Base-by-base conservation (phyloP, 2,329 filamentous ascomycete genomes). In the Talaromyces sp. region DNA sequence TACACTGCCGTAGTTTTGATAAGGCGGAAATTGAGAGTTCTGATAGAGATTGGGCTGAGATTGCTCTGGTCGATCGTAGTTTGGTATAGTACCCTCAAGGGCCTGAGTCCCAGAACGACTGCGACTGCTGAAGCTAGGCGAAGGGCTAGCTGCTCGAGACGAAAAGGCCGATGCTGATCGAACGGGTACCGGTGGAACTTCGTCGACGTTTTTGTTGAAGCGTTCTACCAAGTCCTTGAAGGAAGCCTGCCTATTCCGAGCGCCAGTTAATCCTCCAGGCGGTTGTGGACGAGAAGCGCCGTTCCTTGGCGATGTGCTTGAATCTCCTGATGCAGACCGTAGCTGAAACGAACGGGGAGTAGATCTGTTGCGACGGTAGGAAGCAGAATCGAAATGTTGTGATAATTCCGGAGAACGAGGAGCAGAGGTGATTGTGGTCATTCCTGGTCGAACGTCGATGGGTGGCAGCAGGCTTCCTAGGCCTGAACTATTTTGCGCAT, bases 171-270 rank as follows among this genome's bases (percentile, higher is more conserved):
- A 71, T 22, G 70, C 67, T 38, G 75, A 73, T 31, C 73, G 69
- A 27, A 72, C 72, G 8, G 80, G 81, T 15, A 80, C 66, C 4
- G 81, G 81, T 27, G 76, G 78, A 58, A 79, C 71, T 67, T 80
- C 77, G 68, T 82, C 81, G 38, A 72, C 80, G 70, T 83, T 87
- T 73, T 89, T 87, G 76, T 94, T 91, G 78, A 94, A 95, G 63
- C 86, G 88, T 77, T 89, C 91, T 72, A 91, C 88, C 68, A 95
- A 82, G 73, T 95, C 91, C 78, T 89, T 92, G 70, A 95, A 90
- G 67, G 89, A 93, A n/a, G 88, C 83, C 69, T 89, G 84, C 69
- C 79, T 77, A 68, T 70, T 78, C 71, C 75, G 74, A 34, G 67
- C 65, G 27, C 68, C 65, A 31, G 70, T 63, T 27, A 69, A 29